phyloP scores from a whole-genome alignment of 1,284 basidiomycete genomes.

The Puccinia triticina region DNA sequence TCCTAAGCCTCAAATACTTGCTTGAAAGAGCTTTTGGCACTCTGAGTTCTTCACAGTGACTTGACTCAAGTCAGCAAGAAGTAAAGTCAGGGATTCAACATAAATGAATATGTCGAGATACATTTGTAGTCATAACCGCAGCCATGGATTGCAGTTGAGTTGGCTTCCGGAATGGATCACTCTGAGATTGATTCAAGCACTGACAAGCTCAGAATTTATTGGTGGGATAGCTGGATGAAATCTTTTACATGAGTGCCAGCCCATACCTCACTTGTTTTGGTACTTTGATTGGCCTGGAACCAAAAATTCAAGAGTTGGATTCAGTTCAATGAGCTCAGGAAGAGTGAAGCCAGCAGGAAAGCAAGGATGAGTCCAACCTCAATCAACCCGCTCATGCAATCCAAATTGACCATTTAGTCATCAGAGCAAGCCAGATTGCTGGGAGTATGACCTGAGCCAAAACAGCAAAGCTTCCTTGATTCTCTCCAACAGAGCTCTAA shows the following conservation, averaged over 20 bases:
- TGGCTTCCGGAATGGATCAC: conserved; percentile 89
- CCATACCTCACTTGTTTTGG: conserved; percentile 69
- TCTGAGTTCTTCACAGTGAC: conserved; percentile 71
- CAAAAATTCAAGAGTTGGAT: conserved; percentile 9
- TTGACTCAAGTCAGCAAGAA: conserved; percentile 72
- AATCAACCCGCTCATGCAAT: conserved; percentile 56
- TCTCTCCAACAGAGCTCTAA: conserved; percentile 81
- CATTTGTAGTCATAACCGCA: conserved; percentile 79
- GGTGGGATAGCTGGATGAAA: conserved; percentile 66
- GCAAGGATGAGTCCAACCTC: conserved; percentile 53
- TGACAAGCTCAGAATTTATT: conserved; percentile 75
- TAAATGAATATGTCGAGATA: conserved; percentile 80
- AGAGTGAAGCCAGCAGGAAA: conserved; percentile 32
- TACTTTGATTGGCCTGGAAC: conserved; percentile 71
- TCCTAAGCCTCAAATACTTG: conserved; percentile 92
- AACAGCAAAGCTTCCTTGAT: conserved; percentile 73
- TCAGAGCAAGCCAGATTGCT: conserved; percentile 70
- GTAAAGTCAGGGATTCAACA: conserved; percentile 74
- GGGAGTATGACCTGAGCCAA: conserved; percentile 89
- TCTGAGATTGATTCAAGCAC: conserved; percentile 96
- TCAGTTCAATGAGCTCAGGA: conserved; percentile 4
- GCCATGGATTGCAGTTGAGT: conserved; percentile 94
- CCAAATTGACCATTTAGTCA: conserved; percentile 59
- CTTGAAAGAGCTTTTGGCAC: conserved; percentile 78
- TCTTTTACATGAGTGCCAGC: conserved; percentile 60